These are phyloP conservation scores for Fusarium sp. DNA, from an alignment of 2,329 filamentous ascomycete genomes.

Conservation along the genomic window DNA sequence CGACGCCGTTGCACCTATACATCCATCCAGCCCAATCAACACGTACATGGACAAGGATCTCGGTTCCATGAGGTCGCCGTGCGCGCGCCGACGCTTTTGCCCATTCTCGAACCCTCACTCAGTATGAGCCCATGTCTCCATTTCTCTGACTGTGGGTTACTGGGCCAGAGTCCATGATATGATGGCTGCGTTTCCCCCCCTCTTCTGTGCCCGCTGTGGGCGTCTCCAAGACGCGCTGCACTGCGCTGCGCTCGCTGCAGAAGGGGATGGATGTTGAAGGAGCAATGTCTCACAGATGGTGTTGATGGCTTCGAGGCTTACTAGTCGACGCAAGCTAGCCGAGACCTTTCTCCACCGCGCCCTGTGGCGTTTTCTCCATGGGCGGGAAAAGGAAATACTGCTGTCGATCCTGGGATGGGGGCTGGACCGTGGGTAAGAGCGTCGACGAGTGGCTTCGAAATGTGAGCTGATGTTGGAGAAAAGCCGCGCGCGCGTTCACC, in stretches of 20 bases:
- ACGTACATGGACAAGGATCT: constrained; percentile 26
- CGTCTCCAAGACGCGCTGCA: not conserved
- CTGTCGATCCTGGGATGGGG: constrained; percentile 30
- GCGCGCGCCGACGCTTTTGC: constrained; percentile 26
- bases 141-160: constrained; percentile 29
- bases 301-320: constrained; percentile 24
- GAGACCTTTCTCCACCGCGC: constrained; percentile 11
- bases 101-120: constrained; percentile 24
- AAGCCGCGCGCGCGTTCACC: constrained; percentile 11
- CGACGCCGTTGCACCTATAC: not conserved
- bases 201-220: not conserved
- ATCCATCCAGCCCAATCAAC: constrained; percentile 8
- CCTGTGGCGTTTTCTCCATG: constrained; percentile 1
- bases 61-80: constrained; percentile 16
- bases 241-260: constrained; percentile 7
- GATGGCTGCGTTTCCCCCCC: constrained; percentile 12
- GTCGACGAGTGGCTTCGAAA: constrained; percentile 13
- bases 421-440: constrained; percentile 4
- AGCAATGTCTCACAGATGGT: not conserved
- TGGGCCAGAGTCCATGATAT: constrained; percentile 34
- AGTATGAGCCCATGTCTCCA: constrained; percentile 32
- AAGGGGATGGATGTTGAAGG: not conserved
- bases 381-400: constrained; percentile 16
- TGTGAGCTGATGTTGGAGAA: constrained; percentile 24
- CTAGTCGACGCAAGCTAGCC: constrained; percentile 16